phyloP scores from a whole-genome alignment of 1,284 basidiomycete genomes.

The Moniliophthora roreri region DNA sequence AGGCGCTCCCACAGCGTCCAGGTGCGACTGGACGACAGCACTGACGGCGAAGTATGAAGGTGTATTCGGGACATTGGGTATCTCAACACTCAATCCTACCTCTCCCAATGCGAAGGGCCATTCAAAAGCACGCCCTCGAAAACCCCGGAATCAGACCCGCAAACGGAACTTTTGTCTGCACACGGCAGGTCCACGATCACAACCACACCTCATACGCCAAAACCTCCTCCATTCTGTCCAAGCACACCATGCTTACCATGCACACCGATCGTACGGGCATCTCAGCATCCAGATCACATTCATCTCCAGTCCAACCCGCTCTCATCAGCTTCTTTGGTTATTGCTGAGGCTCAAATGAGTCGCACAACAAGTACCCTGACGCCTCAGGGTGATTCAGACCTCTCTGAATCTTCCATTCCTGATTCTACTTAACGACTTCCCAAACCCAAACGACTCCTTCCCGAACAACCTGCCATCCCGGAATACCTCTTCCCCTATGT shows the following conservation, averaged over 20 bases:
- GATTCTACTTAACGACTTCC: too few species aligned
- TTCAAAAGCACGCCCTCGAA: too few species aligned
- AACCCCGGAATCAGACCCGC: too few species aligned
- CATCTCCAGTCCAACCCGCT: slow-evolving; percentile 43
- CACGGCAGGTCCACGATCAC: too few species aligned
- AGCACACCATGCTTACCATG: slow-evolving; percentile 4
- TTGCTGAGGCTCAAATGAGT: slow-evolving; percentile 10
- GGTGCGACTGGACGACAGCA: background rate
- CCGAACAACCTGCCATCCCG: background rate
- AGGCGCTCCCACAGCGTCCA: slow-evolving; percentile 5
- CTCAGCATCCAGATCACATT: slow-evolving; percentile 22
- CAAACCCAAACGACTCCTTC: too few species aligned
- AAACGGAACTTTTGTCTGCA: too few species aligned
- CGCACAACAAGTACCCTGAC: too few species aligned
- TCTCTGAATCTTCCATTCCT: too few species aligned
- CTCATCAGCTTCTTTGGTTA: slow-evolving; percentile 37
- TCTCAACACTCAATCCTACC: slow-evolving; percentile 60
- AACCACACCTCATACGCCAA: background rate
- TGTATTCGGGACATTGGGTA: slow-evolving; percentile 69
- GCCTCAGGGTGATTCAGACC: too few species aligned
- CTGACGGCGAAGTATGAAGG: slow-evolving; percentile 36
- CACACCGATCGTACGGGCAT: slow-evolving; percentile 14
- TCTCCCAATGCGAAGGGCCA: too few species aligned
- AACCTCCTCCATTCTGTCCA: slow-evolving; percentile 6
- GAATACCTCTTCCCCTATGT: slow-evolving; percentile 26